Base-by-base conservation (phyloP, 139 green algal species). In the Gonium pectorale region DNA sequence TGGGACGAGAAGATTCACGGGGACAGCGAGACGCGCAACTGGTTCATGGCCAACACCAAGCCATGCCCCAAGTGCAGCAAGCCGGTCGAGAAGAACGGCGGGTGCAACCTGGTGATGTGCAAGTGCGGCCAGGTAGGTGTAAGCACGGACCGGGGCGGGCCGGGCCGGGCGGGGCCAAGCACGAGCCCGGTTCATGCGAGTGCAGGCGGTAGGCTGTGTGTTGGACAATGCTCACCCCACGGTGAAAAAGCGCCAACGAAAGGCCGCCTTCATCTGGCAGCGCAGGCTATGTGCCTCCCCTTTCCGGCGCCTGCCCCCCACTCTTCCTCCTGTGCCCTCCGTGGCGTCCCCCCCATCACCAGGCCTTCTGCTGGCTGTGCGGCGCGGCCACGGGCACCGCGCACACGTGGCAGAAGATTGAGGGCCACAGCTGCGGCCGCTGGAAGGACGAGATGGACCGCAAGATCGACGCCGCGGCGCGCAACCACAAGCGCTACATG, bases 61-160 rank as follows among this genome's bases (percentile, higher is more conserved):
- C 91, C 95, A 3, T 98, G 96, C 89, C 96, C 96, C 40, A 98
- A 98, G 89, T 98, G 96, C 83, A 52, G 63, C 63, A 97, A 98
- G 74, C 92, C 91, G 8, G 94, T 99, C 35, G 96, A 99, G 90
- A 99, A 99, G 92, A 98, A 97, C 74, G 94, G 94, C 22, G 96
- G 96, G 51, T 99, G 96, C 94, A 99, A 98, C 88, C 90, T 97
- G 33, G 94, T 99, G 59, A 83, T 94, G 37, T 98, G 95, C 93
- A 93, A 90, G 54, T 98, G 95, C 80, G 93, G 94, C 13, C 92
- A 96, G 92, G 93, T 94, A 79, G 6, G 83, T 19, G n/a, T n/a
- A n/a, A n/a, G n/a, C n/a, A n/a, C n/a, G n/a, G n/a, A n/a, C n/a
- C n/a, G n/a, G n/a, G n/a, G n/a, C n/a, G n/a, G n/a, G n/a, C n/a